Conservation (phyloP, 305 asterid genomes). For the Solanum hybrid region DNA sequence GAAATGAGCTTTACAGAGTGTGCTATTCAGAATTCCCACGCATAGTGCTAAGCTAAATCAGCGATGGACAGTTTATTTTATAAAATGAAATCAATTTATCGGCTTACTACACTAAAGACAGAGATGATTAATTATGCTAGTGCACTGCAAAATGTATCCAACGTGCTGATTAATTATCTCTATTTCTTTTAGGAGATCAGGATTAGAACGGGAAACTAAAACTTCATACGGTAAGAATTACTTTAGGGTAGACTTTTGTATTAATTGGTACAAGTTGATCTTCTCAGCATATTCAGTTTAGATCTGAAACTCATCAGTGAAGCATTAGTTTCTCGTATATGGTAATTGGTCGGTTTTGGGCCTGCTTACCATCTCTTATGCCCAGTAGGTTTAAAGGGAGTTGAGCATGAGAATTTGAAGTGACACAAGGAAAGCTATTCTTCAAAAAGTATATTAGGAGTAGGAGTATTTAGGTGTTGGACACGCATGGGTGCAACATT, state of each 20-base stretch:
- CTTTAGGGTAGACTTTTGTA: not conserved
- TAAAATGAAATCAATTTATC: not conserved
- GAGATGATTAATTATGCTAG: not conserved
- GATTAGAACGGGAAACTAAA: not conserved
- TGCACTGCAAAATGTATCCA: not conserved
- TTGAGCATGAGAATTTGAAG: not conserved
- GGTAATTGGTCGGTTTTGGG: not conserved
- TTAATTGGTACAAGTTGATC: not conserved
- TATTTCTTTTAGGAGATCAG: not conserved
- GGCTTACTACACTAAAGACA: not conserved
- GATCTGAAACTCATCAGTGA: not conserved
- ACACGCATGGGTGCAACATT: not conserved
- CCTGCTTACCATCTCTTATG: not conserved
- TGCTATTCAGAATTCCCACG: not conserved
- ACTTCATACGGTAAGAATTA: not conserved
- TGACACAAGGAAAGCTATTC: not conserved
- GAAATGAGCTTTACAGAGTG: not conserved
- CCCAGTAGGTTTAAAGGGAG: not conserved
- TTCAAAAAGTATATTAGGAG: not conserved
- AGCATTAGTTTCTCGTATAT: not conserved
- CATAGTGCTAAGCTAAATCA: not conserved
- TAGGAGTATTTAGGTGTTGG: not conserved
- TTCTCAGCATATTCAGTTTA: not conserved
- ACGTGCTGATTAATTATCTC: not conserved
- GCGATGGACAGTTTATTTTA: not conserved